Evolutionary conservation across 129 eudicot species (phyloP).

Genomic region (Smallanthus sonchifolius): DNA sequence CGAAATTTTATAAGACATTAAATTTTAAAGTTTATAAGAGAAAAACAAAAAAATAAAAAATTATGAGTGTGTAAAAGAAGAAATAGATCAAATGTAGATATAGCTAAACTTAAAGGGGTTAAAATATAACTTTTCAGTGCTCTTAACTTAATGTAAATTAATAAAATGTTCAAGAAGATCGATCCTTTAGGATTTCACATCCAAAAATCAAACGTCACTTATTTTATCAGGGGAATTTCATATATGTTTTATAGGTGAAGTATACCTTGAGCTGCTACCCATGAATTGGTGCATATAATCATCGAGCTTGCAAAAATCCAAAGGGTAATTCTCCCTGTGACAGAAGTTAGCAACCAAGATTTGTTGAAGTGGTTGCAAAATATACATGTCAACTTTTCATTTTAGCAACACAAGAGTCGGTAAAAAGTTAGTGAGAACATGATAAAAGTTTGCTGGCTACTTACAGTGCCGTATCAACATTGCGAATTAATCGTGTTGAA

Average conservation of each 20-base stretch:
- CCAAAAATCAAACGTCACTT: neutral
- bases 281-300: conserved; percentile 82
- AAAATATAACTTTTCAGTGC: too few relatives aligned
- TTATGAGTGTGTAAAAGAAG: too few relatives aligned
- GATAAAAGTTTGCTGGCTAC: conserved; percentile 11
- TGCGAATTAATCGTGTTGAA: conserved; percentile 59
- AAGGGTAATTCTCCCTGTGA: conserved; percentile 53
- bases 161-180: too few relatives aligned
- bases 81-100: too few relatives aligned
- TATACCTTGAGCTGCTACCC: conserved; percentile 89
- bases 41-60: too few relatives aligned
- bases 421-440: neutral
- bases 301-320: conserved; percentile 69
- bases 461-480: conserved; percentile 61
- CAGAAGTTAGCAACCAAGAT: neutral
- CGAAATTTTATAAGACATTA: too few relatives aligned
- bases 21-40: too few relatives aligned
- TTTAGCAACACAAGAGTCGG: neutral
- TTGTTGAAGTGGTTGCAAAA: neutral
- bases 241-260: neutral
- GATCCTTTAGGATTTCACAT: neutral
- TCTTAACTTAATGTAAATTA: too few relatives aligned
- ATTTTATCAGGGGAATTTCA: neutral
- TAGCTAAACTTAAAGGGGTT: too few relatives aligned
- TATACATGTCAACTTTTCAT: neutral